These are phyloP conservation scores for Saururus chinensis DNA, from an alignment of 164 flowering plant genomes.

Conservation along the genomic window DNA sequence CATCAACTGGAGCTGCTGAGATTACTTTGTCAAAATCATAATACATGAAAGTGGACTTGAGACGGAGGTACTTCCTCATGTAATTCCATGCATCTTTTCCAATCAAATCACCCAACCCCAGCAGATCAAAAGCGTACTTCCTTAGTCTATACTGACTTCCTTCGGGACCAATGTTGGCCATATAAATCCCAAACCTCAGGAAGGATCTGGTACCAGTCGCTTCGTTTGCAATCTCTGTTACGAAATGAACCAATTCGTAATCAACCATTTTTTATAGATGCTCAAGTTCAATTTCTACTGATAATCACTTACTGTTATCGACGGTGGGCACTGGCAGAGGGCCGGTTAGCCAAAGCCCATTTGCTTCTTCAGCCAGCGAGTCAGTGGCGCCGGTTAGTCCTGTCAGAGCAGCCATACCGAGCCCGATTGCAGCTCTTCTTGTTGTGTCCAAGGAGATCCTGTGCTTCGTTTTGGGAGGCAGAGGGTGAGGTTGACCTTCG, in stretches of 20 bases:
- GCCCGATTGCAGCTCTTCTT: slow-evolving; percentile 50
- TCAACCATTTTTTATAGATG: no score
- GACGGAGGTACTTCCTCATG: slow-evolving; percentile 51
- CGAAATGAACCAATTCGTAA: background rate
- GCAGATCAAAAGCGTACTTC: slow-evolving; percentile 70
- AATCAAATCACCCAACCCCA: slow-evolving; percentile 64
- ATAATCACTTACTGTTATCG: slow-evolving; percentile 39
- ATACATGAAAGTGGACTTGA: slow-evolving; percentile 72
- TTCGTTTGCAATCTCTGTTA: slow-evolving; percentile 62
- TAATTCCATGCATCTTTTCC: slow-evolving; percentile 54
- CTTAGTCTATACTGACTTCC: slow-evolving; percentile 47
- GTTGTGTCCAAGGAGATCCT: slow-evolving; percentile 14
- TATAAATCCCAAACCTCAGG: slow-evolving; percentile 53
- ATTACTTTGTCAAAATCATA: slow-evolving; percentile 79
- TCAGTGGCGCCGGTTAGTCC: slow-evolving; percentile 13
- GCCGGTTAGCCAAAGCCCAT: slow-evolving; percentile 42
- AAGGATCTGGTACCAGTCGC: slow-evolving; percentile 82
- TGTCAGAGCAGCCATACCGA: slow-evolving; percentile 37
- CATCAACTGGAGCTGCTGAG: slow-evolving; percentile 48
- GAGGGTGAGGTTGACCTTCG: slow-evolving; percentile 8
- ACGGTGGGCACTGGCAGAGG: slow-evolving; percentile 49
- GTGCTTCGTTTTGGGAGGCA: no score
- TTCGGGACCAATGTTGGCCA: slow-evolving; percentile 47
- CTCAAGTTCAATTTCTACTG: no score
- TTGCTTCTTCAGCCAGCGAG: slow-evolving; percentile 49